Evolutionary conservation across 2,329 filamentous ascomycete species (phyloP).

Genomic region (Xylariaceae sp.): DNA sequence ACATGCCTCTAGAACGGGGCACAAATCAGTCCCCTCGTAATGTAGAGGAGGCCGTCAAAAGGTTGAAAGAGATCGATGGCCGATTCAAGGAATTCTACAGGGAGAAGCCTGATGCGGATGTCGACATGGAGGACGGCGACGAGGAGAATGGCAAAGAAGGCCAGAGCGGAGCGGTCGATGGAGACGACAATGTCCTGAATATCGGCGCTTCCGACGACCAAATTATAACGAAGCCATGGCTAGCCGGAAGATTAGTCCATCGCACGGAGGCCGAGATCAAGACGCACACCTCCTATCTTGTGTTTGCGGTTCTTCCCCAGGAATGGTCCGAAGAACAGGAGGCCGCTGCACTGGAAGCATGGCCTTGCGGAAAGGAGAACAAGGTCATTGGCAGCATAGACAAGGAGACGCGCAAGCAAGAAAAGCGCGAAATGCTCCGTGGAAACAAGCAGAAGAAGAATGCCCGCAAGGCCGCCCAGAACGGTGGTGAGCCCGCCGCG

Average conservation of each 20-base stretch:
- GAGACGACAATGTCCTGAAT: constrained; percentile 28
- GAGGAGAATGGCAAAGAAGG: constrained; percentile 30
- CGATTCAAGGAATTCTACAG: constrained; percentile 61
- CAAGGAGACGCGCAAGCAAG: constrained; percentile 50
- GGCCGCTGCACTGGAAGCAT: constrained; percentile 56
- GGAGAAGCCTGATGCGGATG: constrained; percentile 28
- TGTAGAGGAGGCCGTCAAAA: constrained; percentile 72
- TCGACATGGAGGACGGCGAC: constrained; percentile 39
- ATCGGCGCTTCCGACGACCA: constrained; percentile 19
- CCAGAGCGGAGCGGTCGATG: constrained; percentile 25
- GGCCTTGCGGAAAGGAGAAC: constrained; percentile 54
- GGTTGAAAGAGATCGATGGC: constrained; percentile 68
- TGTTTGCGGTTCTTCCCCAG: constrained; percentile 84
- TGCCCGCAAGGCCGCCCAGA: constrained; percentile 18
- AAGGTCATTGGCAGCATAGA: constrained; percentile 50
- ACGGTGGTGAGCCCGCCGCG: constrained; percentile 15
- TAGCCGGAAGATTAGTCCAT: constrained; percentile 73
- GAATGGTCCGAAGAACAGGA: constrained; percentile 85
- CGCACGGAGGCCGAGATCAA: constrained; percentile 84
- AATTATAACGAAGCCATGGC: constrained; percentile 52
- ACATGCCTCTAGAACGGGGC: constrained; percentile 59
- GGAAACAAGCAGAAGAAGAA: constrained; percentile 42
- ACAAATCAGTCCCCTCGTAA: constrained; percentile 64
- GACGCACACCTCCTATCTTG: constrained; percentile 94
- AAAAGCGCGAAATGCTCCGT: constrained; percentile 49